phyloP scores from a whole-genome alignment of 768 basidiomycete species.

The Phaffia australis region DNA sequence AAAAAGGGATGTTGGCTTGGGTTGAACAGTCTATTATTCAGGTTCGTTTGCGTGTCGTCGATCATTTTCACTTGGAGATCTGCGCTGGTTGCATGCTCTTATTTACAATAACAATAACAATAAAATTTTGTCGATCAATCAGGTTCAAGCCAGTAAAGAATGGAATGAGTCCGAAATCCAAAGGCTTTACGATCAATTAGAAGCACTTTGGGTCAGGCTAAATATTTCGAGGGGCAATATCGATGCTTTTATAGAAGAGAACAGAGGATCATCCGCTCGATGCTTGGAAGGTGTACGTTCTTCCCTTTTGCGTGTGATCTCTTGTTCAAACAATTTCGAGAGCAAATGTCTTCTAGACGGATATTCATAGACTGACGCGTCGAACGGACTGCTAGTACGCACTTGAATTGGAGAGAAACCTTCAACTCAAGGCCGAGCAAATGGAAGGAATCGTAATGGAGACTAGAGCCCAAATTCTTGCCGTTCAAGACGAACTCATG shows the following conservation, averaged over 20 bases:
- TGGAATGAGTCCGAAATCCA: conserved; percentile 40
- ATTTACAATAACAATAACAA: too few species aligned
- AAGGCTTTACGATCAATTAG: conserved; percentile 83
- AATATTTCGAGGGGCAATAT: conserved; percentile 68
- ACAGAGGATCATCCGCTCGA: conserved; percentile 69
- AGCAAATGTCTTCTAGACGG: not conserved
- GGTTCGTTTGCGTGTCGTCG: too few species aligned
- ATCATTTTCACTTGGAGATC: too few species aligned
- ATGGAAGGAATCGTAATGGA: conserved; percentile 75
- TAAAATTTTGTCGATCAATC: too few species aligned
- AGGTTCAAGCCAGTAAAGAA: too few species aligned
- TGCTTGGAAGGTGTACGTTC: conserved; percentile 52
- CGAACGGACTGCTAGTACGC: conserved; percentile 48
- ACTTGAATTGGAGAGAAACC: conserved; percentile 78
- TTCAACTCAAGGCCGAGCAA: conserved; percentile 72
- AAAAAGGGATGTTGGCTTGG: too few species aligned
- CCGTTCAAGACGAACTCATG: conserved; percentile 78
- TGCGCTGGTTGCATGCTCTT: too few species aligned
- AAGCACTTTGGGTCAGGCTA: conserved; percentile 76
- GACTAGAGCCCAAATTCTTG: conserved; percentile 67
- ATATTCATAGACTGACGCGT: not conserved
- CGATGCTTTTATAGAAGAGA: conserved; percentile 79
- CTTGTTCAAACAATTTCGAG: not conserved
- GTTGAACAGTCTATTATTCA: too few species aligned
- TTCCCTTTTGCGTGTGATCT: not conserved